Base-by-base conservation (phyloP, 768 basidiomycete species). In the Suillus subaureus region DNA sequence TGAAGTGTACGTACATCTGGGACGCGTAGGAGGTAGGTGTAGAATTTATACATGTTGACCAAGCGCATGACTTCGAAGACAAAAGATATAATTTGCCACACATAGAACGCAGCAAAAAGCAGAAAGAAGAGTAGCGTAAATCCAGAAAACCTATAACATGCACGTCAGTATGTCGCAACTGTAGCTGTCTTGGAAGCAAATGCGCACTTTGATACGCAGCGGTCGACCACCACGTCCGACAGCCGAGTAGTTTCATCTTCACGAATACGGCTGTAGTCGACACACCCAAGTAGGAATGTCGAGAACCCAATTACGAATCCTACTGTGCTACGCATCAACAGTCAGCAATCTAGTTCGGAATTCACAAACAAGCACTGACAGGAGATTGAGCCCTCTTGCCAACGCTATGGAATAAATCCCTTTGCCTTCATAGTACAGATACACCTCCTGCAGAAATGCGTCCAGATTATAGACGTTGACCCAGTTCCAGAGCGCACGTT, bases 291-390 rank as follows among this genome's bases (percentile, higher is more conserved):
- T 15, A 99, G 82, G 76, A 99, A 99, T 11, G 96, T 97, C 15
- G 97, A 97, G 78, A 99, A 99, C n/a, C 85, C 87, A 71, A 99
- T 98, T 61, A 99, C 97, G 78, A 99, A 99, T 55, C 96, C 96
- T 28, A 97, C 89, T 68, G 97, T 99, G 69, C 97, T 99, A 77
- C 42, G 62, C 70, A 70, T 68, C 65, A 72, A 67, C 64, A 39
- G 74, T 79, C 67, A 74, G 75, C 64, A 37, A 64, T 43, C 28
- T 56, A 42, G 62, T 18, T 67, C 4, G 18, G 66, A 69, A 71
- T 49, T 69, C n/a, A 61, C 68, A 65, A 63, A 67, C 67, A 55
- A 68, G 68, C 42, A 88, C 95, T 75, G 71, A 98, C 97, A 99
- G 80, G 70, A 99, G 86, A 76, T 99, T 98, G n/a, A 99, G 84